phyloP scores from a whole-genome alignment of 1,284 basidiomycete species.

The Leucoagaricus sp. region DNA sequence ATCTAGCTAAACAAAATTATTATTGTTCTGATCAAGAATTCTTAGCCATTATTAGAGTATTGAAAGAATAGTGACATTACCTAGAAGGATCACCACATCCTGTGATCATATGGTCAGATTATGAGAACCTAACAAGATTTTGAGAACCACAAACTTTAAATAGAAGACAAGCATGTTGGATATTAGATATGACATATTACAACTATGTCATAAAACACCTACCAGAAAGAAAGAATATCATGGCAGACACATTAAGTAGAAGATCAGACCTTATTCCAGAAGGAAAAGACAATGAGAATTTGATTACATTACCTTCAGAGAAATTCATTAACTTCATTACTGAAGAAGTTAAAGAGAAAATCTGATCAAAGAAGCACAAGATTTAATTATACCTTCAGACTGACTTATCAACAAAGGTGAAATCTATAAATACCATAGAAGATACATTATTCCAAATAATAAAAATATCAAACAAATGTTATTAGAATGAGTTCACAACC shows the following conservation, averaged over 20 bases:
- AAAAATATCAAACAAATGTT: too few relatives aligned
- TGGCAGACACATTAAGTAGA: slow-evolving; percentile 21
- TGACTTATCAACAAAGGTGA: too few relatives aligned
- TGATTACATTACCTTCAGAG: too few relatives aligned
- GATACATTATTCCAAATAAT: too few relatives aligned
- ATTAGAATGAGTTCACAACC: background rate
- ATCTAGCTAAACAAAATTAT: slow-evolving; percentile 40
- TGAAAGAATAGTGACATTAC: slow-evolving; percentile 42
- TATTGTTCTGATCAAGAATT: slow-evolving; percentile 38
- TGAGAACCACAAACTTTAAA: slow-evolving; percentile 34
- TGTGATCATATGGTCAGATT: slow-evolving; percentile 39
- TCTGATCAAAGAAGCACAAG: too few relatives aligned
- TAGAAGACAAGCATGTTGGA: slow-evolving; percentile 43
- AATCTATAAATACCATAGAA: too few relatives aligned
- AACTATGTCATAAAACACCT: slow-evolving; percentile 10
- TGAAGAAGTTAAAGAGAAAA: too few relatives aligned
- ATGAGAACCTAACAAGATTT: slow-evolving; percentile 46
- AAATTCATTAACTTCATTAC: too few relatives aligned
- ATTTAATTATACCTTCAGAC: too few relatives aligned
- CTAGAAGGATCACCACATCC: slow-evolving; percentile 24
- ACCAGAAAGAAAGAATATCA: slow-evolving; percentile 14
- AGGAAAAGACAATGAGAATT: slow-evolving; percentile 22
- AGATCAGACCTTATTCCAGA: slow-evolving; percentile 18
- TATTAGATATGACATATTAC: slow-evolving; percentile 13
- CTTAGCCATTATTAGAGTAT: slow-evolving; percentile 38